Base-by-base conservation (phyloP, 257 asterid species). In the Solanum pimpinellifolium region DNA sequence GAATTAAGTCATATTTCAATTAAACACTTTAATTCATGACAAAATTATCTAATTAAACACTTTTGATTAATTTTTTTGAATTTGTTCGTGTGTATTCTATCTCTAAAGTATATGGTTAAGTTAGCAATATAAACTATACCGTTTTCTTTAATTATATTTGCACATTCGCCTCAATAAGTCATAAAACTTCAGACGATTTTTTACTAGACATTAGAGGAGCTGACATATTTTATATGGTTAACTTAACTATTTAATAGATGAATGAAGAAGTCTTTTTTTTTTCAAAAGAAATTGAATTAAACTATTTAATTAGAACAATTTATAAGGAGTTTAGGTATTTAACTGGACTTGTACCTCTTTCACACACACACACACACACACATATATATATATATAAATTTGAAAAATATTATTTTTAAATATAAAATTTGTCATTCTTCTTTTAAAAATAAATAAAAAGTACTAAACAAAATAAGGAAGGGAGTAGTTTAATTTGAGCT, bases 31-130 rank as follows among this genome's bases (percentile, higher is more conserved):
- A 60, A 60, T 9, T 21, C 7, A 60, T 59, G 9, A 59, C 21
- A 59, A 21, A 59, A 4, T 9, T 21, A 3, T 59, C 2, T 13
- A 23, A 60, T 21, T 60, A 60, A 2, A 60, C 1, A 60, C 0
- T 60, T 23, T 4, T 0, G 0, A 23, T 60, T 9, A 9, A 9
- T 2, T 0, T 2, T 9, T 60, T 60, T 52, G n/a, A 60, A 60
- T 3, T 60, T 60, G 12, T 23, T 60, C 9, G 27, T 23, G 12
- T 21, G 13, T 21, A 60, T 60, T 60, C 60, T 11, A 8, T 60
- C 14, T 23, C 23, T 23, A 60, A 23, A 29, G 69, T 60, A 60
- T 23, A 23, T 60, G 10, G 13, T 60, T 2, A 60, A 60, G 14
- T 21, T 60, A 60, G 23, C 6, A 3, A 3, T 6, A 60, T 21